phyloP scores from a whole-genome alignment of 208 protist species.

The Trypanosoma caninum region DNA sequence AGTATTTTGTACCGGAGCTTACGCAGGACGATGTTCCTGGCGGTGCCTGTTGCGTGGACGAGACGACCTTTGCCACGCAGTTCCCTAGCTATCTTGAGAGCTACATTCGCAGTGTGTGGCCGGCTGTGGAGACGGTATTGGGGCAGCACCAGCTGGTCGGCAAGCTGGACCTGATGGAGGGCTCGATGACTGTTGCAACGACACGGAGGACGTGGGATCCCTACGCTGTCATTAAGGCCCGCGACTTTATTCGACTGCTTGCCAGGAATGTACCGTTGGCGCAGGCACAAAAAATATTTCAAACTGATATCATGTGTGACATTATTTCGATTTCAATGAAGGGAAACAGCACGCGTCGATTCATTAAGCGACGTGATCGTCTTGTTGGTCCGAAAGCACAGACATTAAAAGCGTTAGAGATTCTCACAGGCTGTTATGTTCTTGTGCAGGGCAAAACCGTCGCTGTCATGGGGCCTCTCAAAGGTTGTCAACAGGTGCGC shows the following conservation, averaged over 20 bases:
- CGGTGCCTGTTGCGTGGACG: conserved; percentile 91
- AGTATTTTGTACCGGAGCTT: conserved; percentile 80
- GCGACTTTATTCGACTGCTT: conserved; percentile 98
- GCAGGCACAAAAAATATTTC: conserved; percentile 97
- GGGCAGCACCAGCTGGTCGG: conserved; percentile 92
- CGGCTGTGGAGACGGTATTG: conserved; percentile 91
- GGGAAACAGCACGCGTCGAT: conserved; percentile 95
- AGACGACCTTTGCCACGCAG: conserved; percentile 96
- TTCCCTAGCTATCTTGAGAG: conserved; percentile 99
- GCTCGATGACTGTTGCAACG: conserved; percentile 98
- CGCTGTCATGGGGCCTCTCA: conserved; percentile 94
- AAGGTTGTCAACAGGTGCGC: conserved; percentile 95
- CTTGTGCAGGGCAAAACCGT: conserved; percentile 99
- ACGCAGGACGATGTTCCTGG: conserved; percentile 84
- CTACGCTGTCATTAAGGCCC: conserved; percentile 97
- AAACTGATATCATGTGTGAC: conserved; percentile 97
- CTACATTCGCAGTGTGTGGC: conserved; percentile 96
- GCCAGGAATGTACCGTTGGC: conserved; percentile 94
- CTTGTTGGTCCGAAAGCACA: conserved; percentile 98
- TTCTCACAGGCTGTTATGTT: conserved; percentile 99
- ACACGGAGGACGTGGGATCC: conserved; percentile 99
- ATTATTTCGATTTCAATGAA: conserved; percentile 98
- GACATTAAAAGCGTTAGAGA: conserved; percentile 98
- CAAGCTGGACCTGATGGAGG: conserved; percentile 94
- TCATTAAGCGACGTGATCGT: conserved; percentile 98